phyloP scores from a whole-genome alignment of 225 moss, liverwort and hornwort species.

The Climacium dendroides region DNA sequence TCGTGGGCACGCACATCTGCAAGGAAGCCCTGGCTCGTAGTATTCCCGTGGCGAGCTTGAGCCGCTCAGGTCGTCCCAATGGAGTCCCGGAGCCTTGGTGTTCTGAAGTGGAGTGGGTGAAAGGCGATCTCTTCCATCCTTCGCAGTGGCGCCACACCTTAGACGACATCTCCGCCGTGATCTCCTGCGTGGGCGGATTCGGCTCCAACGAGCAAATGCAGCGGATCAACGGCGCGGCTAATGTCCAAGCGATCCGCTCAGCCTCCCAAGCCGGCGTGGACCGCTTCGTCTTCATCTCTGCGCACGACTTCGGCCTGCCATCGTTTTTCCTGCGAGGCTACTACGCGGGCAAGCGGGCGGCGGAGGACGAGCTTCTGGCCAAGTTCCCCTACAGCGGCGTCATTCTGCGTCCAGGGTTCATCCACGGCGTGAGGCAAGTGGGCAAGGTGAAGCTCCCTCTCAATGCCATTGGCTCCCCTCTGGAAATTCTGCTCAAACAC shows the following conservation, averaged over 20 bases:
- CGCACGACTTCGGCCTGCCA: conserved; percentile 66
- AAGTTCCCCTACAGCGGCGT: conserved; percentile 76
- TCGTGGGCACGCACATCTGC: conserved; percentile 39
- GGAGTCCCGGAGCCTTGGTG: conserved; percentile 4
- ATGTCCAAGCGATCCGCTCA: conserved; percentile 56
- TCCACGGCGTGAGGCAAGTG: conserved; percentile 70
- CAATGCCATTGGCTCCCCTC: conserved; percentile 55
- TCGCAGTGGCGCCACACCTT: conserved; percentile 10
- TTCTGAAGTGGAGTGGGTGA: conserved; percentile 20
- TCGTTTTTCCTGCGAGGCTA: conserved; percentile 62
- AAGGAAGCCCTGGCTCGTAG: conserved; percentile 25
- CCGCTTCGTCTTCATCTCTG: conserved; percentile 78
- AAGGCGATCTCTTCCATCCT: conserved; percentile 33
- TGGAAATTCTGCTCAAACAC: conserved; percentile 54
- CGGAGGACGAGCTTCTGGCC: conserved; percentile 61
- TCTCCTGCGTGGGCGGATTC: conserved; percentile 88
- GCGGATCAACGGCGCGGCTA: conserved; percentile 70
- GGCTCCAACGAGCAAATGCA: conserved; percentile 75
- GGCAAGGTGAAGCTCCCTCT: conserved; percentile 63
- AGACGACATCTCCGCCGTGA: conserved; percentile 23
- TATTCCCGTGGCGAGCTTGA: conserved; percentile 26
- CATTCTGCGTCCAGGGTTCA: conserved; percentile 73
- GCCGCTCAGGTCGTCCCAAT: conserved; percentile 30
- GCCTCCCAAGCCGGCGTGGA: conserved; percentile 61
- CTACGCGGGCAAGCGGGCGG: conserved; percentile 67